Base-by-base conservation (phyloP, 331 rosid genomes). In the Quercus lobata region DNA sequence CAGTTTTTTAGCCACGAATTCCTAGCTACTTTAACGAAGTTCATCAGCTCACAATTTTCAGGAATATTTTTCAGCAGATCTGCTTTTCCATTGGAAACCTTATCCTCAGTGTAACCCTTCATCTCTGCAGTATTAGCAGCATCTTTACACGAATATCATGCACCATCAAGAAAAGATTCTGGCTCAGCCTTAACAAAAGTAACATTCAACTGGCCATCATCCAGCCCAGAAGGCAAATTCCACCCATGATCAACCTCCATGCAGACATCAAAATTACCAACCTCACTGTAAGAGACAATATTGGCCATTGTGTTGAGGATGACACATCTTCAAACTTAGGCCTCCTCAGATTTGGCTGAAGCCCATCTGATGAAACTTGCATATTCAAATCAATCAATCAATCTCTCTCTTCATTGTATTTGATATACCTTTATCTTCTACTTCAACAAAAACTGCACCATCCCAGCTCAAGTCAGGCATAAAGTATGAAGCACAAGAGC, bases 1-100 rank as follows among this genome's bases (percentile, higher is more conserved):
- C 80, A 89, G 87, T 95, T 95, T 81, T 83, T 89, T 83, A 93
- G 89, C 99, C 94, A 95, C 37, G 90, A 91, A 87, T 87, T 90
- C 88, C 95, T 90, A 69, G 92, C 89, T 84, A 92, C 82, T 82
- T 92, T 90, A 83, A 95, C 90, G 79, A 85, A 74, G 80, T 87
- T 91, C 92, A 87, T 76, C 76, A 89, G 82, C 83, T 92, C 94
- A 63, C 76, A 75, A 83, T 92, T 89, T 82, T 91, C 94, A 69
- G 94, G 82, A 44, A 73, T 77, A 83, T 83, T 84, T 69, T 80
- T 79, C 74, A 75, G 75, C 80, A 81, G 54, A 54, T 80, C 79
- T 55, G 71, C 70, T 84, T 86, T 88, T 82, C 85, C 90, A 78
- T 77, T 78, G 73, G 88, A 76, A 81, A 78, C 76, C 76, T 78